Evolutionary conservation across 2,329 filamentous ascomycete genomes (phyloP).

Genomic region (Colletotrichum plurivorum): DNA sequence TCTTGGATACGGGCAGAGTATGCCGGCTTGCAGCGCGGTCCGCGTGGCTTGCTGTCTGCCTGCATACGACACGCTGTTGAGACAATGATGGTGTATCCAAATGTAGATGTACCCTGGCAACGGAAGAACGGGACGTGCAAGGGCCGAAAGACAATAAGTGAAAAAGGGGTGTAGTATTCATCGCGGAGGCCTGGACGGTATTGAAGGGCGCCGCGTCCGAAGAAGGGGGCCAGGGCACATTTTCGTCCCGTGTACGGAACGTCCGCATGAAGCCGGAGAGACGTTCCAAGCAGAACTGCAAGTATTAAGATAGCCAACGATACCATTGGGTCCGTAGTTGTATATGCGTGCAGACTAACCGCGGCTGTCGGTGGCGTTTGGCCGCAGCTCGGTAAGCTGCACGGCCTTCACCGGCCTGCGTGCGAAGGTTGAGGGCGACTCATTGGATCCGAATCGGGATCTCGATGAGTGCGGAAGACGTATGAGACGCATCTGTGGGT

Average conservation of each 20-base stretch:
- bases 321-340: neutral
- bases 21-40: constrained; percentile 1
- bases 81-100: neutral
- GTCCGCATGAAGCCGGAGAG: neutral
- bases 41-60: neutral
- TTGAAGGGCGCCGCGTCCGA: neutral
- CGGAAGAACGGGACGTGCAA: neutral
- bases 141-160: neutral
- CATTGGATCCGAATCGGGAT: neutral
- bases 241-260: neutral
- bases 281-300: too few species aligned
- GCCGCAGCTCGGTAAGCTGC: constrained; percentile 16
- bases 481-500: constrained; percentile 7
- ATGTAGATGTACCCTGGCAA: neutral
- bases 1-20: neutral
- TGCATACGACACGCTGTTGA: neutral
- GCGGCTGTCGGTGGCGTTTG: neutral
- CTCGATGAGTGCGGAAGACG: neutral
- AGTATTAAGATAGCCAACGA: neutral
- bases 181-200: neutral
- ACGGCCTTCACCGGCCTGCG: constrained; percentile 7
- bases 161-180: neutral
- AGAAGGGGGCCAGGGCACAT: neutral
- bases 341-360: neutral
- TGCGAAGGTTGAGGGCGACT: constrained; percentile 2